Evolutionary conservation across 495 filamentous ascomycete species (phyloP).

Genomic region (Tuber microsphaerosporum): DNA sequence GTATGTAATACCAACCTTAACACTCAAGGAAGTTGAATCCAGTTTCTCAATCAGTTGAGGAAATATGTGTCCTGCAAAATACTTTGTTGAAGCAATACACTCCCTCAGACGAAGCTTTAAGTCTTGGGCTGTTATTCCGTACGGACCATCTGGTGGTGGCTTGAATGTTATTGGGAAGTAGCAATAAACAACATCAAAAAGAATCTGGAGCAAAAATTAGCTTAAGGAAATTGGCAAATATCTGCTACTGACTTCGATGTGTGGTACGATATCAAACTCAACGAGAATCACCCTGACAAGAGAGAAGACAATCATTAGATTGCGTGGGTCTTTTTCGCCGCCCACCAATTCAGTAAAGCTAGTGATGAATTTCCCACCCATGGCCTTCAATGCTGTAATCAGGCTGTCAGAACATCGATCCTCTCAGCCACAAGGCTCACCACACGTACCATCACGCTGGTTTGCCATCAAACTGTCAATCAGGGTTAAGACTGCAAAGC

Average conservation of each 20-base stretch:
- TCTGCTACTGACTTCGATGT: constrained; percentile 52
- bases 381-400: constrained; percentile 48
- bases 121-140: constrained; percentile 66
- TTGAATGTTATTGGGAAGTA: constrained; percentile 75
- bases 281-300: constrained; percentile 63
- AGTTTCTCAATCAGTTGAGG: constrained; percentile 67
- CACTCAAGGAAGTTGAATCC: constrained; percentile 66
- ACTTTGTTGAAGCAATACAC: constrained; percentile 61
- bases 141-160: constrained; percentile 68
- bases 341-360: constrained; percentile 62
- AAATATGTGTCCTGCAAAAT: constrained; percentile 63
- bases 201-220: constrained; percentile 43
- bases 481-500: constrained; percentile 59
- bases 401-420: constrained; percentile 24
- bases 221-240: background rate
- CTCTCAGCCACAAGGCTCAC: background rate
- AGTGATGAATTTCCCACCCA: constrained; percentile 55
- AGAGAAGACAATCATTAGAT: constrained; percentile 72
- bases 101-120: constrained; percentile 62
- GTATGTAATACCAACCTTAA: constrained; percentile 49
- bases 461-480: constrained; percentile 60
- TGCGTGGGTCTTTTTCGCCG: constrained; percentile 69
- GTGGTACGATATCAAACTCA: constrained; percentile 61
- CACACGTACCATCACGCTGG: constrained; percentile 54
- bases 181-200: constrained; percentile 69